These are phyloP conservation scores for Cyberlindnera amylophila DNA, from an alignment of 805 yeast genomes.

Conservation along the genomic window DNA sequence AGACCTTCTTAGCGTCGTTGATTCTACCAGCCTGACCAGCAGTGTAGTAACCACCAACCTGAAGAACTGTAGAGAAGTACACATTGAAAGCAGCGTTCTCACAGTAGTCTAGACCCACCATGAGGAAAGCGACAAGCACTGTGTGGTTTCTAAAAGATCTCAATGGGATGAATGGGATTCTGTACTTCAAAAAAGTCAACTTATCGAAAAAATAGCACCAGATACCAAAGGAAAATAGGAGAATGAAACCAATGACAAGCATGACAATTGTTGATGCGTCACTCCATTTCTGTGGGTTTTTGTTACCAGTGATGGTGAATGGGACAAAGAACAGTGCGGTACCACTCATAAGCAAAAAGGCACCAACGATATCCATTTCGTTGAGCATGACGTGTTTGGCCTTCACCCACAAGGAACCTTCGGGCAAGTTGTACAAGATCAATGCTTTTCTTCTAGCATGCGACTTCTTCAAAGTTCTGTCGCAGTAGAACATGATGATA, in stretches of 20 bases:
- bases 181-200: too few relatives aligned
- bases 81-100: constrained; percentile 25
- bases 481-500: constrained; percentile 22
- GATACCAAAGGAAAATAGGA: constrained; percentile 12
- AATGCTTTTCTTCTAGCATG: constrained; percentile 9
- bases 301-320: constrained; percentile 27
- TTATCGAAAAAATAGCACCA: constrained; percentile 29
- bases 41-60: constrained; percentile 28
- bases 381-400: constrained; percentile 16
- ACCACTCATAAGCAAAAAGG: constrained; percentile 20
- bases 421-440: constrained; percentile 16
- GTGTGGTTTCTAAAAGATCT: constrained; percentile 20
- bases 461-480: too few relatives aligned
- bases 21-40: constrained; percentile 30
- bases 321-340: constrained; percentile 27
- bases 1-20: constrained; percentile 28
- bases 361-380: constrained; percentile 27
- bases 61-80: constrained; percentile 26
- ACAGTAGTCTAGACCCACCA: constrained; percentile 26
- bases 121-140: constrained; percentile 19
- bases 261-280: constrained; percentile 22
- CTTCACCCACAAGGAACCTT: too few relatives aligned
- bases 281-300: constrained; percentile 21
- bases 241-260: constrained; percentile 24
- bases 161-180: constrained; percentile 25